A percentile compares a stretch with the other conserved stretches of the same genome.
Conservation (phyloP, 352 stramenopile genomes). For the Phytophthora megakarya region DNA sequence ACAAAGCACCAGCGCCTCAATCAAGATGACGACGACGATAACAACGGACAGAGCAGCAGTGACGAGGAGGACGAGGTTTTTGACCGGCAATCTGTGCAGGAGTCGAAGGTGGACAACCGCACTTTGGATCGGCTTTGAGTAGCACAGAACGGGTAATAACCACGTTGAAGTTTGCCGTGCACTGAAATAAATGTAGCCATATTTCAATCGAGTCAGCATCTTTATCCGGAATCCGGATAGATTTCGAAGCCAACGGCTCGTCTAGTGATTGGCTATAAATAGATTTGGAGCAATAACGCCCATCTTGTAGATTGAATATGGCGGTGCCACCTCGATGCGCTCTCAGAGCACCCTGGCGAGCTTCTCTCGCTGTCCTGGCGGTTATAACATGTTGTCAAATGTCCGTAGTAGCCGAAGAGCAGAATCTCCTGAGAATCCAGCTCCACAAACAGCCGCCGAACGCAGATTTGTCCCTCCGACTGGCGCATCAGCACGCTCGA, state of each 20-base stretch:
- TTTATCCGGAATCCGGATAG: conserved; percentile 2
- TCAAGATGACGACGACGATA: conserved; percentile 39
- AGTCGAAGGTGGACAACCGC: conserved; percentile 58
- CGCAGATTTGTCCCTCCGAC: conserved; percentile 13
- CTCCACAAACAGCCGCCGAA: conserved; percentile 30
- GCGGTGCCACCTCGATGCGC: background rate
- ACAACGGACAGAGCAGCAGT: conserved; percentile 43
- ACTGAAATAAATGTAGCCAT: conserved; percentile 1
- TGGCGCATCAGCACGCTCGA: conserved; percentile 54
- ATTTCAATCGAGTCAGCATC: conserved; percentile 1
- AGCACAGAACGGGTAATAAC: conserved; percentile 5
- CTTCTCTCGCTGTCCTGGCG: conserved; percentile 7
- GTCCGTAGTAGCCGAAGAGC: background rate
- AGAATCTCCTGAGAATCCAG: conserved; percentile 35
- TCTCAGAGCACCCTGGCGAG: conserved; percentile 16
- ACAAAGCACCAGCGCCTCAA: conserved; percentile 49
- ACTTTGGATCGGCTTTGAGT: conserved; percentile 66
- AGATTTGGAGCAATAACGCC: background rate
- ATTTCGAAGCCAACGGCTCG: background rate
- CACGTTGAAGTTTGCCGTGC: background rate
- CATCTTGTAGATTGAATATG: conserved; percentile 5
- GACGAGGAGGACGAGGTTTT: conserved; percentile 83
- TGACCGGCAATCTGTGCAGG: conserved; percentile 43
- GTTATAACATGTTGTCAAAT: conserved; percentile 1
- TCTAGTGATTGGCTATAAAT: conserved; percentile 29